Evolutionary conservation across 345 rosid species (phyloP).

Genomic region (Isatis tinctoria): DNA sequence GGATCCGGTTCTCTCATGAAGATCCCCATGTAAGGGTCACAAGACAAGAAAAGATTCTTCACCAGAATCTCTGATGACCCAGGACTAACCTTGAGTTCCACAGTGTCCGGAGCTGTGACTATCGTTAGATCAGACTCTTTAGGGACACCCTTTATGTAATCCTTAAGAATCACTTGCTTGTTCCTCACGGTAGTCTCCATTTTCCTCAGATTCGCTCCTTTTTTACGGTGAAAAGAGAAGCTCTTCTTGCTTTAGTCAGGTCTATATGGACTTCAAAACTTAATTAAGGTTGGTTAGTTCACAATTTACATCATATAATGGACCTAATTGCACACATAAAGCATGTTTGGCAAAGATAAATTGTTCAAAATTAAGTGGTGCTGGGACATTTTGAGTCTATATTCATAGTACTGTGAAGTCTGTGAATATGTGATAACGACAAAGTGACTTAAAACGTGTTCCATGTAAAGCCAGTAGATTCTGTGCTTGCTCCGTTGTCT

Average conservation of each 20-base stretch:
- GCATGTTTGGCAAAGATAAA: not conserved
- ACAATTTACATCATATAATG: not conserved
- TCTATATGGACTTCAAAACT: not conserved
- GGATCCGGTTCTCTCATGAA: constrained; percentile 30
- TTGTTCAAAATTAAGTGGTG: too few species aligned
- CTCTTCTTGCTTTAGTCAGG: not conserved
- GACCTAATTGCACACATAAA: not conserved
- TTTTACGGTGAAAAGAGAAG: not conserved
- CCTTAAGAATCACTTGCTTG: constrained; percentile 33
- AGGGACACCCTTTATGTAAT: constrained; percentile 19
- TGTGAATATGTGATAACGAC: not conserved
- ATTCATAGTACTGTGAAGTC: too few species aligned
- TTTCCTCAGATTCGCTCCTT: not conserved
- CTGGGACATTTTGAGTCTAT: too few species aligned
- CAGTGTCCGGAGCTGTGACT: not conserved
- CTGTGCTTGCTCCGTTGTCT: too few species aligned
- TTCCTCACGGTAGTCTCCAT: constrained; percentile 29
- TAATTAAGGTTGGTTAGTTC: not conserved
- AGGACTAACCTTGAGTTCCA: constrained; percentile 18
- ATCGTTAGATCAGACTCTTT: constrained; percentile 34
- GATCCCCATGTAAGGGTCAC: constrained; percentile 48
- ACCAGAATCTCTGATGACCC: constrained; percentile 29
- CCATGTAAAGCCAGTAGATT: too few species aligned
- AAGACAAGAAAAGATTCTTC: constrained; percentile 45
- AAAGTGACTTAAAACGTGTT: too few species aligned